Conservation (phyloP, 176 grass and related monocot species). For the Alloteropsis semialata region DNA sequence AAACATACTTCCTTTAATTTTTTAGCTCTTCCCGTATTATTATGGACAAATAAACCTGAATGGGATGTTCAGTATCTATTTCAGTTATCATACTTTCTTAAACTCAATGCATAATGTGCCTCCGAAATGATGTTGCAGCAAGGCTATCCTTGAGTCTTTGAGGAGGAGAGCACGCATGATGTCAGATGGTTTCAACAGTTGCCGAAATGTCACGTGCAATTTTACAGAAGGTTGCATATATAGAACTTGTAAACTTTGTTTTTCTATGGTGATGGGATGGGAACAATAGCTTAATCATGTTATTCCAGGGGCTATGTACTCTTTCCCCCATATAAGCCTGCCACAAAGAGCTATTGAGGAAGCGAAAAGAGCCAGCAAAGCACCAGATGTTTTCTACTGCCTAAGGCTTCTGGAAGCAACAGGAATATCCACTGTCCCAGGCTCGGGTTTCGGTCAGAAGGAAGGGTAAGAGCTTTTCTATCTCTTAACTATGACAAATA, state of each 20-base stretch:
- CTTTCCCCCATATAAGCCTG: slow-evolving; percentile 89
- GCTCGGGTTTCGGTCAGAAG: slow-evolving; percentile 96
- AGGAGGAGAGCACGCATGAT: slow-evolving; percentile 88
- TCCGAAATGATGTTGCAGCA: slow-evolving; percentile 49
- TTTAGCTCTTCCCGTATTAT: slow-evolving; percentile 9
- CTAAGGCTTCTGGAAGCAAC: slow-evolving; percentile 92
- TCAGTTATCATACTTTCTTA: not conserved
- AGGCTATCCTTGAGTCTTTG: slow-evolving; percentile 71
- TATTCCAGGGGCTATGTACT: slow-evolving; percentile 93
- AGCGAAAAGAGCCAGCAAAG: slow-evolving; percentile 77
- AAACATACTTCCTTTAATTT: not conserved
- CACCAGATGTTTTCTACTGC: slow-evolving; percentile 88
- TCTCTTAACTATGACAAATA: not conserved
- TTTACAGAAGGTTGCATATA: slow-evolving; percentile 78
- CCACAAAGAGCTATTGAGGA: slow-evolving; percentile 78
- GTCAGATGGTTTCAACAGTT: slow-evolving; percentile 98
- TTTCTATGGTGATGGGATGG: not conserved
- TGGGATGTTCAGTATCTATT: not conserved
- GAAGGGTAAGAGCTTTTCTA: slow-evolving; percentile 57
- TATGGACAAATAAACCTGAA: not conserved
- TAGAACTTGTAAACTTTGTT: not conserved
- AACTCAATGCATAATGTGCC: slow-evolving; percentile 13
- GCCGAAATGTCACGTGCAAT: slow-evolving; percentile 92
- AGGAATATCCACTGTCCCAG: slow-evolving; percentile 96
- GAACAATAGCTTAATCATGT: not conserved